Evolutionary conservation across 2,329 filamentous ascomycete species (phyloP).

Genomic region (Rhynchosporium graminicola): DNA sequence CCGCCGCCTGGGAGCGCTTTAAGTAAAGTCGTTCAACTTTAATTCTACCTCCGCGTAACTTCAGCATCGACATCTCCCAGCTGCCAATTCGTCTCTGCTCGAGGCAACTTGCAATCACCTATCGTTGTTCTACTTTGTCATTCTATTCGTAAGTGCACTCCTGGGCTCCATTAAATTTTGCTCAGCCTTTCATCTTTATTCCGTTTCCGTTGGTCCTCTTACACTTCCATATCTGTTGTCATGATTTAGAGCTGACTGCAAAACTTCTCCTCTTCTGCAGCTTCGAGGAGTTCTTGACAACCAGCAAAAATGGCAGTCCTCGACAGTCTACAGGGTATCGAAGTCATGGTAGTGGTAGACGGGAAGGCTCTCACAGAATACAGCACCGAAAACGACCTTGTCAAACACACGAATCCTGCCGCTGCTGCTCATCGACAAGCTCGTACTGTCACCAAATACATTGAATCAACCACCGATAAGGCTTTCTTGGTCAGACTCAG

Average conservation of each 20-base stretch:
- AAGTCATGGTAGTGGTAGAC: slow-evolving; percentile 33
- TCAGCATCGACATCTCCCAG: too few species aligned
- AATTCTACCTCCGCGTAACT: too few species aligned
- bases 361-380: slow-evolving; percentile 31
- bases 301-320: slow-evolving; percentile 34
- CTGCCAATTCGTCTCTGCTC: too few species aligned
- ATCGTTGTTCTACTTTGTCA: too few species aligned
- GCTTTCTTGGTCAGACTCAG: not conserved
- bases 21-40: too few species aligned
- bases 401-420: not conserved
- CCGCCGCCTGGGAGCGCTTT: too few species aligned
- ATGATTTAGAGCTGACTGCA: not conserved
- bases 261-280: not conserved
- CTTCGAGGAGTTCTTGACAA: not conserved
- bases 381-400: slow-evolving; percentile 7
- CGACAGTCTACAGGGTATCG: slow-evolving; percentile 30
- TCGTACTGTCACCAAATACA: slow-evolving; percentile 3
- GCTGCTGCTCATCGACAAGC: not conserved
- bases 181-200: too few species aligned
- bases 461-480: slow-evolving; percentile 1
- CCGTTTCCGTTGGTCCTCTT: too few species aligned
- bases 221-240: too few species aligned
- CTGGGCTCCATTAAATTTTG: too few species aligned
- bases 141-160: too few species aligned
- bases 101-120: too few species aligned